Base-by-base conservation (phyloP, 192 early-diverging fungal species). In the Rhizoclosmatium globosum region DNA sequence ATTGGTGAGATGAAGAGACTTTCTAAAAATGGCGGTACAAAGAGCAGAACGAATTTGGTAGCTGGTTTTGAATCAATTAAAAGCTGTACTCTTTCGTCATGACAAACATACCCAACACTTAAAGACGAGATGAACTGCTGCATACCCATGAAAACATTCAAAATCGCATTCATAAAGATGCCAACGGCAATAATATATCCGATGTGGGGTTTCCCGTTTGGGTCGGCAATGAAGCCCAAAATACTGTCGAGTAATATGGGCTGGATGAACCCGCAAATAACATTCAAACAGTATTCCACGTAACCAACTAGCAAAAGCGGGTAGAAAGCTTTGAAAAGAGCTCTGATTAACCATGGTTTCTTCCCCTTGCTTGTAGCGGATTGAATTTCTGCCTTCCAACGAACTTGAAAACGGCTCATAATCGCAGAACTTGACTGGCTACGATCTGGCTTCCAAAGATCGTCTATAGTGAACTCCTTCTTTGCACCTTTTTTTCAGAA, bases 1-100 rank as follows among this genome's bases (percentile, higher is more conserved):
- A 45, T 65, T 65, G 47, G 47, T 62, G 19, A 81, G 64, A 53
- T 21, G 7, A 60, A 81, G n/a, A 3, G 65, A 50, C 56, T 81
- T 81, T 6, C 73, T 73, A 45, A 67, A 81, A 41, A 81, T 76
- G 65, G 73, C 60, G 38, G 44, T 45, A 31, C 65, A 68, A 3
- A 81, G 47, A 4, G 79, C 13, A 45, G 76, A 71, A 31, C 81
- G 81, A 45, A 82, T 64, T 58, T 78, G 75, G 47, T 73, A 81
- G 3, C 80, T 75, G 44, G 31, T 9, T 4, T 9, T 9, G 15
- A 4, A 15, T 9, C 6, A 50, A 77, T 42, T 19, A 77, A 44
- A 50, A 77, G 68, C 76, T n/a, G n/a, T n/a, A n/a, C n/a, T n/a
- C n/a, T n/a, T n/a, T n/a, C n/a, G n/a, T n/a, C n/a, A n/a, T 56